A percentile compares a stretch with the other conserved stretches of the same genome.
phyloP scores from a whole-genome alignment of 1,284 basidiomycete species.

The Cryptococcus sp. region DNA sequence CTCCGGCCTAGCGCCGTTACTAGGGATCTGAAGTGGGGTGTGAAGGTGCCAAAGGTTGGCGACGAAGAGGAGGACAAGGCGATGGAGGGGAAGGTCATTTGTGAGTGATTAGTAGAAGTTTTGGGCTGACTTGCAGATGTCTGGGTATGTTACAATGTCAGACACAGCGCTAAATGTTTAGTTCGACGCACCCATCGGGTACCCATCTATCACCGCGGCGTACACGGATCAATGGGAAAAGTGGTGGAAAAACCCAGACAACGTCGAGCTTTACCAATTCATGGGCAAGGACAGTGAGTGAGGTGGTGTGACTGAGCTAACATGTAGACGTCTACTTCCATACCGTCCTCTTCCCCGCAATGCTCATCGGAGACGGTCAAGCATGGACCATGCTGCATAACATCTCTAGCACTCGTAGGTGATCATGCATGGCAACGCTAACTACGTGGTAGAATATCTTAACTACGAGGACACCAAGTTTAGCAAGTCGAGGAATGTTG shows the following conservation, averaged over 20 bases:
- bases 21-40: constrained; percentile 94
- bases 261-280: constrained; percentile 95
- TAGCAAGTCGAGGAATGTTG: constrained; percentile 94
- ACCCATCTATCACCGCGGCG: constrained; percentile 95
- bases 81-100: constrained; percentile 94
- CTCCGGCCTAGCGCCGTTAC: constrained; percentile 89
- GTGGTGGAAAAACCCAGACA: constrained; percentile 95
- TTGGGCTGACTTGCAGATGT: constrained; percentile 61
- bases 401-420: constrained; percentile 85
- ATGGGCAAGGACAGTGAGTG: constrained; percentile 87
- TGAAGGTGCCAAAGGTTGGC: constrained; percentile 78
- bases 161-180: constrained; percentile 42
- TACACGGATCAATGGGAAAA: constrained; percentile 93
- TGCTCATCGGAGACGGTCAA: constrained; percentile 84
- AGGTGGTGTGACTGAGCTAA: background rate
- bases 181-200: constrained; percentile 98
- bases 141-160: constrained; percentile 63
- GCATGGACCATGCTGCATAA: constrained; percentile 94
- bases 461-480: constrained; percentile 99
- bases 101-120: constrained; percentile 61
- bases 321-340: constrained; percentile 88
- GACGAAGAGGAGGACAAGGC: constrained; percentile 69
- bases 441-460: constrained; percentile 71
- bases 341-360: constrained; percentile 91
- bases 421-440: constrained; percentile 2